Conservation (phyloP, 192 early-diverging fungal species). For the Spinellus fusiger region DNA sequence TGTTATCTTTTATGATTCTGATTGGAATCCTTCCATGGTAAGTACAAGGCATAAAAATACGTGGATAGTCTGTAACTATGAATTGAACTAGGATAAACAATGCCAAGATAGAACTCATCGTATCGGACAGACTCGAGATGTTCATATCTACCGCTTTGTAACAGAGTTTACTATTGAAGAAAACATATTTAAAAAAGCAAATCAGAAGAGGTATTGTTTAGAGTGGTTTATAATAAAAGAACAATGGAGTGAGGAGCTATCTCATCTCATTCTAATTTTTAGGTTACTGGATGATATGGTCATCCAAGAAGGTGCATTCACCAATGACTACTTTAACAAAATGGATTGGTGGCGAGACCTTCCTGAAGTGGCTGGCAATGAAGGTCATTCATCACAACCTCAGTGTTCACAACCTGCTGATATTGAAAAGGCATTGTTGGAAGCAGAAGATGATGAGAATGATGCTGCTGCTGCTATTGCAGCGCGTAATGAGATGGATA, state of each 20-base stretch:
- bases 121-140: slow-evolving; percentile 64
- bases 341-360: slow-evolving; percentile 60
- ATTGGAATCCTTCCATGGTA: slow-evolving; percentile 73
- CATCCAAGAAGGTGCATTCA: slow-evolving; percentile 75
- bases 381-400: slow-evolving; percentile 2
- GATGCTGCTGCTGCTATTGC: slow-evolving; percentile 53
- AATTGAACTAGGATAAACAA: slow-evolving; percentile 45
- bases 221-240: background rate
- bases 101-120: slow-evolving; percentile 67
- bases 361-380: slow-evolving; percentile 43
- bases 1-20: slow-evolving; percentile 73
- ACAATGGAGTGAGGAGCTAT: background rate
- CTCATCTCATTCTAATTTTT: background rate
- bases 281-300: slow-evolving; percentile 72
- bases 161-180: slow-evolving; percentile 70
- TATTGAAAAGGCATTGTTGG: slow-evolving; percentile 52
- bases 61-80: background rate
- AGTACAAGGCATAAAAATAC: background rate
- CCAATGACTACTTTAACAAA: slow-evolving; percentile 55
- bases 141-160: slow-evolving; percentile 74
- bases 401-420: slow-evolving; percentile 17
- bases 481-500: slow-evolving; percentile 50
- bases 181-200: slow-evolving; percentile 73
- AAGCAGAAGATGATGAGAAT: slow-evolving; percentile 57
- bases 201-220: slow-evolving; percentile 53